phyloP scores from a whole-genome alignment of 192 early-diverging fungal species.

The Podochytrium sp. region DNA sequence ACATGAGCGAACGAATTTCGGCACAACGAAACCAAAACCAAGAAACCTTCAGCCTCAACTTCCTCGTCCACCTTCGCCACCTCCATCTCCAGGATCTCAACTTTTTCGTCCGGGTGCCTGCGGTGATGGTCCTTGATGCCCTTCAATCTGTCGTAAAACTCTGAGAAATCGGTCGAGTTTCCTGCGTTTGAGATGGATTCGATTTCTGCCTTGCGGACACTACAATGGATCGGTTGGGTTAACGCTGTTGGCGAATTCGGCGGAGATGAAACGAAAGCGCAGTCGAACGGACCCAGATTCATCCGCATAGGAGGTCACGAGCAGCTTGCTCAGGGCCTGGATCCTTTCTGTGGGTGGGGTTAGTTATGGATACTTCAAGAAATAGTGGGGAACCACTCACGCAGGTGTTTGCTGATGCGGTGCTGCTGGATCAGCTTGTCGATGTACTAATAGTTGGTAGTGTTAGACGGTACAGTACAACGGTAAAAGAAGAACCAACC shows the following conservation, averaged over 20 bases:
- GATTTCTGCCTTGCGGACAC: conserved; percentile 70
- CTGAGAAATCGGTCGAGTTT: conserved; percentile 64
- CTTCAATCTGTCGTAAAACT: conserved; percentile 86
- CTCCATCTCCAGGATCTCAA: conserved; percentile 77
- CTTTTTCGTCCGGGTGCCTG: conserved; percentile 73
- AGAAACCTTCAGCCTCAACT: conserved; percentile 22
- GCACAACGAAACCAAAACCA: too few species aligned
- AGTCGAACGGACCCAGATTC: conserved; percentile 60
- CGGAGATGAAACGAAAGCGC: not conserved
- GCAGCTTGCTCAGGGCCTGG: conserved; percentile 61
- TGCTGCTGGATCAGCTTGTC: conserved; percentile 84
- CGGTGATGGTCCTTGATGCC: conserved; percentile 81
- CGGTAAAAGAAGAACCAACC: conserved; percentile 36
- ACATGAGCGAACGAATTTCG: not conserved
- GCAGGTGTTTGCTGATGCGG: conserved; percentile 64
- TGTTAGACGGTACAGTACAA: too few species aligned
- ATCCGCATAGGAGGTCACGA: conserved; percentile 74
- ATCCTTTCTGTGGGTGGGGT: conserved; percentile 67
- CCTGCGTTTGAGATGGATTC: conserved; percentile 66
- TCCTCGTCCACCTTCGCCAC: conserved; percentile 30
- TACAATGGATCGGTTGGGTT: conserved; percentile 36
- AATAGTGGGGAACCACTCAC: too few species aligned
- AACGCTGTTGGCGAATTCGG: not conserved
- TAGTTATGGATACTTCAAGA: too few species aligned
- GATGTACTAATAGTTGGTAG: conserved; percentile 75